Base-by-base conservation (phyloP, 192 early-diverging fungal genomes). In the Linderina pennispora region DNA sequence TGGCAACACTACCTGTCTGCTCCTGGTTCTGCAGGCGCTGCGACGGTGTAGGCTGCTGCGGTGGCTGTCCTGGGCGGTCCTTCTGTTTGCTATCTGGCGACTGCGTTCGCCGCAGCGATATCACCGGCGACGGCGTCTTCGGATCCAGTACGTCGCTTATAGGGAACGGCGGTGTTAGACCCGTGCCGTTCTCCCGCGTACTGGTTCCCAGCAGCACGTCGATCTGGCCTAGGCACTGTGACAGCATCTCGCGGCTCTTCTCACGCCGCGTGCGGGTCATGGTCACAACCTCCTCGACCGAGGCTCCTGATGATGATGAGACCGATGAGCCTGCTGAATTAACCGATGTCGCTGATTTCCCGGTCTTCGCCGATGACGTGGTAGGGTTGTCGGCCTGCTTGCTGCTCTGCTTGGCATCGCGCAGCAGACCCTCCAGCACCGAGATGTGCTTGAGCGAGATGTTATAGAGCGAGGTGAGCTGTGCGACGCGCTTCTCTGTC, bases 401-500 rank as follows among this genome's bases (percentile, higher is more conserved):
- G n/a, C n/a, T n/a, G n/a, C n/a, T n/a, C n/a, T 35, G 4, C 7
- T 16, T 16, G 10, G 23, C 43, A 18, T 45, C 34, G 13, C 22
- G 15, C 2, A 71, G 20, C 8, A 65, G 24, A 18, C 38, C 10
- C 35, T 73, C 69, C 5, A 73, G 46, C 3, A 54, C 39, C 1
- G 28, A n/a, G 2, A 73, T 49, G 15, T 65, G 69, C 14, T 42
- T 55, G 23, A 57, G 62, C 42, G 69, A 53, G 9, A 44, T 44
- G 1, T 23, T 40, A 34, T 51, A 57, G 15, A 57, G 39, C 9
- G 62, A 26, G 1, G 25, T 35, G 26, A 65, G 36, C 7, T 61
- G 62, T 2, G 53, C 57, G 2, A 61, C 55, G n/a, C 69, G 69
- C 36, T 58, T 61, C 17, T 73, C 69, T n/a, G 50, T 26, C 0